Percentiles rank a stretch among this genome's conserved stretches.
Conservation (phyloP, 176 grass and related monocot genomes). For the Otatea glauca region DNA sequence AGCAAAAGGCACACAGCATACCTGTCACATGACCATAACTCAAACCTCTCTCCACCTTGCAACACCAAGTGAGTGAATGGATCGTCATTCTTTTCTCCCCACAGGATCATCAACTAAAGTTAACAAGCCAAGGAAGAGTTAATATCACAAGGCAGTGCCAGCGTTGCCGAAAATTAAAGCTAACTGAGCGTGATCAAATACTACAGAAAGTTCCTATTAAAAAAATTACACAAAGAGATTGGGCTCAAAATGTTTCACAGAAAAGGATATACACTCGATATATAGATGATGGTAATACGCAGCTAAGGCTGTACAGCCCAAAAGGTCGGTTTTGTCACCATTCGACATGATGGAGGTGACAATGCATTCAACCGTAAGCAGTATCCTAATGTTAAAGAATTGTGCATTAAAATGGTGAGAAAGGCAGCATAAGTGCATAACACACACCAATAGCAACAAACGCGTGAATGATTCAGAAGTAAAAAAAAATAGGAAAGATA, state of each 20-base stretch:
- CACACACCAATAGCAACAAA: background rate
- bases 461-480: background rate
- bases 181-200: background rate
- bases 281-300: background rate
- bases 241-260: background rate
- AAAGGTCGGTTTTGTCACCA: conserved; percentile 6
- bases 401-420: background rate
- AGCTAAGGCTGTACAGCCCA: background rate
- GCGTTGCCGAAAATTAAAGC: background rate
- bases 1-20: background rate
- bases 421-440: background rate
- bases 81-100: background rate
- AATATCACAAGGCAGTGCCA: conserved; percentile 1
- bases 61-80: conserved; percentile 13
- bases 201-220: background rate
- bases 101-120: conserved; percentile 5
- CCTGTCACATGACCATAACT: conserved; percentile 6
- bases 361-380: background rate
- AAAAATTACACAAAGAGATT: background rate
- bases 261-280: conserved; percentile 7
- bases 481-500: background rate
- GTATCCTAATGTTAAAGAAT: background rate
- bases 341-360: background rate
- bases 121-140: background rate
- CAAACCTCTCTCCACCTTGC: background rate